These are phyloP conservation scores for Ammopiptanthus mongolicus DNA, from an alignment of 306 rosid species.

Conservation along the genomic window DNA sequence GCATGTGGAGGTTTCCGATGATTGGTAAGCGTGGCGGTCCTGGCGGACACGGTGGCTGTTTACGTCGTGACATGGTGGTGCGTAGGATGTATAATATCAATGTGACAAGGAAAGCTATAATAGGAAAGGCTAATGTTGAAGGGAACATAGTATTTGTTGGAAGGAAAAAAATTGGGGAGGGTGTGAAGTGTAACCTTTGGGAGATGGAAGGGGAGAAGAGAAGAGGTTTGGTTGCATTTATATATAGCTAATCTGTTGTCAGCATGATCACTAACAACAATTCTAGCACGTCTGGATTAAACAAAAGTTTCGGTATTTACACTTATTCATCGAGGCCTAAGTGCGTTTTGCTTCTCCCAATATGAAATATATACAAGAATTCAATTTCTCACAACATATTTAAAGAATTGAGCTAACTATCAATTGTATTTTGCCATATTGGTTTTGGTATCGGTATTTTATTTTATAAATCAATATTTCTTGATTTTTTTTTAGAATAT, in stretches of 20 bases:
- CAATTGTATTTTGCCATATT: too few species aligned
- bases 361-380: too few species aligned
- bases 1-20: slow-evolving; percentile 37
- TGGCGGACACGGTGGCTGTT: slow-evolving; percentile 19
- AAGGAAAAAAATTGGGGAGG: not conserved
- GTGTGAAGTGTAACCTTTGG: not conserved
- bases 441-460: too few species aligned
- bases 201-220: not conserved
- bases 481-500: too few species aligned
- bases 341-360: too few species aligned
- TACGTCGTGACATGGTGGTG: not conserved
- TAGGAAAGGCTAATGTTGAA: not conserved
- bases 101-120: not conserved
- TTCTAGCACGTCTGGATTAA: too few species aligned
- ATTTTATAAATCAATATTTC: too few species aligned
- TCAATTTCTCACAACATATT: too few species aligned
- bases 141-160: not conserved
- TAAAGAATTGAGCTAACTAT: too few species aligned
- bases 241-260: not conserved
- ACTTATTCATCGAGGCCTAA: too few species aligned
- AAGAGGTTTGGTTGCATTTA: not conserved
- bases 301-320: too few species aligned
- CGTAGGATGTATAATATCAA: not conserved
- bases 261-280: too few species aligned
- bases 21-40: slow-evolving; percentile 27